Evolutionary conservation across 2,329 filamentous ascomycete genomes (phyloP), one percentile per base, ranked within the genome.

Genomic region (Fusarium sp.): DNA sequence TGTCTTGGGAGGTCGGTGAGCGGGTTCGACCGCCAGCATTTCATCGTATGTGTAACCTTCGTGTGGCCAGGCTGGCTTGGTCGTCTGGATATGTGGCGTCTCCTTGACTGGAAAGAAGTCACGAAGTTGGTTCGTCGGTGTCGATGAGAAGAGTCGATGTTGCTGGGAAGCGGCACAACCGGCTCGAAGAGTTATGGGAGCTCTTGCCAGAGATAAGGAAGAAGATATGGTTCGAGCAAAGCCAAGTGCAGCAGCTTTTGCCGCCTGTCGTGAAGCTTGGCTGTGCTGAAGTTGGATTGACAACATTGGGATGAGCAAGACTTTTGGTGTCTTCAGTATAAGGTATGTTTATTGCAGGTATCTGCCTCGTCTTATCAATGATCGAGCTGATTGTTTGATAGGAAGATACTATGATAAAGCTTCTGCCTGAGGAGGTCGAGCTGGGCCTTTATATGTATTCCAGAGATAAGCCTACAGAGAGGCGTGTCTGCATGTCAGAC

Each of bases 41-140:
- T 98, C 92, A 70, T 92, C 86, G 78, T 92, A 87, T 33, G 92
- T 93, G 81, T 93, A 97, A 67, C 91, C 87, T 67, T 90, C 91
- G 77, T 93, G 91, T 36, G 87, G 87, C 91, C 92, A 94, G 69
- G 91, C 88, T 10, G 91, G 85, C 20, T 87, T 86, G 1, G 91
- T 92, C 65, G 85, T 85, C 45, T 88, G 85, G 77, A 93, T 92
- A 62, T 87, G 84, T 25, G 86, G 82, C 5, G 89, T 91, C 75
- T 90, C 87, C 75, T 87, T 88, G 69, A 82, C 79, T 31, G 91
- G 90, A 75, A 92, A 92, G 81, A 91, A 89, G 73, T 89, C 87
- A n/a, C 82, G 83, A 49, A 90, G 84, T 47, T 81, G 84, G 29
- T 78, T 76, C 33, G 75, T 72, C 0, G 81, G 80, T 3, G 87